Conservation (phyloP, 352 stramenopile species). For the Phytophthora rubi region DNA sequence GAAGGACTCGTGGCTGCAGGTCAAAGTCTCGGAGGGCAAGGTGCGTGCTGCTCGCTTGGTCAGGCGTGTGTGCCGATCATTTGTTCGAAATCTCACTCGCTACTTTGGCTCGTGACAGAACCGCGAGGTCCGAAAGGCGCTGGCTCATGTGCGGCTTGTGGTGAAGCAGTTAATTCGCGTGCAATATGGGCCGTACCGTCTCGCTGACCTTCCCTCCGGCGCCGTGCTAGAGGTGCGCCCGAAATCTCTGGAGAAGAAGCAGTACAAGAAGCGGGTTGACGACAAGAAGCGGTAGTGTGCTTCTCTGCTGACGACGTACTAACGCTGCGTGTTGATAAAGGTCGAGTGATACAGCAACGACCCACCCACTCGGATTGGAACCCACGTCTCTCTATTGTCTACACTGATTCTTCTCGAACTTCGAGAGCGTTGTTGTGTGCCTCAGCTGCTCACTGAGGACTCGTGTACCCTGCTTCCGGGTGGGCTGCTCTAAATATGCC, state of each 20-base stretch:
- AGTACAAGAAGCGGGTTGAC: slow-evolving; percentile 21
- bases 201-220: slow-evolving; percentile 79
- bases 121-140: slow-evolving; percentile 89
- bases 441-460: slow-evolving; percentile 18
- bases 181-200: slow-evolving; percentile 89
- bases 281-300: slow-evolving; percentile 28
- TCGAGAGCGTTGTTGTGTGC: slow-evolving; percentile 13
- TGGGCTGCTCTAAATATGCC: slow-evolving; percentile 13
- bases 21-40: slow-evolving; percentile 89
- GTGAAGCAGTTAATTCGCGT: slow-evolving; percentile 91
- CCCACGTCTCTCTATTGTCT: slow-evolving; percentile 27
- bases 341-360: background rate
- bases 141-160: slow-evolving; percentile 85
- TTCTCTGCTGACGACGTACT: background rate
- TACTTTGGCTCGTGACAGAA: slow-evolving; percentile 58
- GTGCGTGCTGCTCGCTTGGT: slow-evolving; percentile 26
- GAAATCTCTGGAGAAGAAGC: slow-evolving; percentile 58
- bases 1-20: slow-evolving; percentile 90
- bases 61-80: background rate
- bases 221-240: slow-evolving; percentile 77
- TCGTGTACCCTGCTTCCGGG: slow-evolving; percentile 25
- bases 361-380: background rate
- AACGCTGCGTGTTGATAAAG: slow-evolving; percentile 2
- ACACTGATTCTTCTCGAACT: slow-evolving; percentile 25
- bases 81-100: background rate